phyloP scores from a whole-genome alignment of 106 monocot genomes.

The Posidonia australis region DNA sequence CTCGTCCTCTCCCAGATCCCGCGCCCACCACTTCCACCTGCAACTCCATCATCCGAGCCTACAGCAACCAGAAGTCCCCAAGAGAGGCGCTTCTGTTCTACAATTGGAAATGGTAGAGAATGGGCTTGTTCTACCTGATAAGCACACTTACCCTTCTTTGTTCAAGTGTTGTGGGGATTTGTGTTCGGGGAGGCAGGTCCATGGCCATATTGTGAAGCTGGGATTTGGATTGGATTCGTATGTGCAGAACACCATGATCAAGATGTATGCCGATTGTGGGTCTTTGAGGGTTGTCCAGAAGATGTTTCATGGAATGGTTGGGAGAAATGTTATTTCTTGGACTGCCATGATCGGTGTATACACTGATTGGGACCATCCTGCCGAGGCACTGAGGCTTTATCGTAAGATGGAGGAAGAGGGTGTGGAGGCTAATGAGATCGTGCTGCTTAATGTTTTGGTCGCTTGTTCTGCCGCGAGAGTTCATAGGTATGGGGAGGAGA shows the following conservation, averaged over 20 bases:
- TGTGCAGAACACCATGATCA: slow-evolving; percentile 34
- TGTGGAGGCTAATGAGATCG: slow-evolving; percentile 30
- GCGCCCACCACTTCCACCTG: background rate
- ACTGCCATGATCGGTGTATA: slow-evolving; percentile 41
- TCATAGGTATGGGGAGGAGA: too few species aligned
- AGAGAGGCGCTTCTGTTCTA: background rate
- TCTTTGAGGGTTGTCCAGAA: slow-evolving; percentile 18
- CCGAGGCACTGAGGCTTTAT: slow-evolving; percentile 42
- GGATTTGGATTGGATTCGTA: slow-evolving; percentile 1
- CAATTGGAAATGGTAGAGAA: background rate
- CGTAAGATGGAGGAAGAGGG: slow-evolving; percentile 28
- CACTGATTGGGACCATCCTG: slow-evolving; percentile 20
- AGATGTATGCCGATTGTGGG: slow-evolving; percentile 23
- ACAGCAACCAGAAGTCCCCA: background rate
- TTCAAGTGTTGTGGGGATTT: slow-evolving; percentile 1
- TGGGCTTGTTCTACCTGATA: slow-evolving; percentile 6
- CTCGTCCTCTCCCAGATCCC: background rate
- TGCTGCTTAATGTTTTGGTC: background rate
- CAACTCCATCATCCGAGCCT: background rate
- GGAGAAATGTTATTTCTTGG: slow-evolving; percentile 51
- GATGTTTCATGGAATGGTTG: slow-evolving; percentile 31
- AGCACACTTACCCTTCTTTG: slow-evolving; percentile 15
- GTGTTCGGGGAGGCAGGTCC: slow-evolving; percentile 7
- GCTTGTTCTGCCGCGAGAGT: slow-evolving; percentile 2
- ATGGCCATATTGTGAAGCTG: slow-evolving; percentile 7